Evolutionary conservation across 768 basidiomycete genomes (phyloP).

Genomic region (Rhodocollybia butyracea): DNA sequence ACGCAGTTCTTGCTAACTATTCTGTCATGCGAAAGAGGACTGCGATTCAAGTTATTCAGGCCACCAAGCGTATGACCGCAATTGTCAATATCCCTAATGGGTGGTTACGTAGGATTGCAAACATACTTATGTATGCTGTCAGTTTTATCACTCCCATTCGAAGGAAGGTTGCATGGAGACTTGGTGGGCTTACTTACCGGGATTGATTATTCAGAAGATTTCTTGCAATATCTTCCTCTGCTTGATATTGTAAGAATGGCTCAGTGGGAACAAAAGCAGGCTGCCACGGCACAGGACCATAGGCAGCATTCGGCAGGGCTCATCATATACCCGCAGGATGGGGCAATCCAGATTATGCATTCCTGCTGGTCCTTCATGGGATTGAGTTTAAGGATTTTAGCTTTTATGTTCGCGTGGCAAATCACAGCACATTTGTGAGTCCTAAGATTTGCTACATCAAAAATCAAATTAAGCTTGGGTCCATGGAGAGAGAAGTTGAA

Average conservation of each 20-base stretch:
- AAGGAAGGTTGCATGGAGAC: slow-evolving; percentile 17
- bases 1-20: slow-evolving; percentile 32
- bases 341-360: neutral
- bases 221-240: too few species aligned
- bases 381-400: neutral
- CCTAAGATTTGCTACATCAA: neutral
- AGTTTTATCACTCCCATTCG: slow-evolving; percentile 12
- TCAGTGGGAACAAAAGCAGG: neutral
- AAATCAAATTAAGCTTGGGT: too few species aligned
- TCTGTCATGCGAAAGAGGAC: slow-evolving; percentile 31
- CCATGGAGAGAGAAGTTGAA: too few species aligned
- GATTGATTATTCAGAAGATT: too few species aligned
- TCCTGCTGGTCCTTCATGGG: neutral
- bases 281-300: neutral
- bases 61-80: slow-evolving; percentile 33
- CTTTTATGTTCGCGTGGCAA: slow-evolving; percentile 1
- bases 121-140: slow-evolving; percentile 3
- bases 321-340: neutral
- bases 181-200: slow-evolving; percentile 24
- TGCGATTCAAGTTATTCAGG: slow-evolving; percentile 38
- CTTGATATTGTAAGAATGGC: too few species aligned
- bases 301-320: too few species aligned
- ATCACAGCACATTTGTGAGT: slow-evolving; percentile 21
- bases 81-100: slow-evolving; percentile 12
- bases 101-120: neutral